Evolutionary conservation across 2,329 filamentous ascomycete genomes (phyloP).

Genomic region (Trichoderma polysporum): DNA sequence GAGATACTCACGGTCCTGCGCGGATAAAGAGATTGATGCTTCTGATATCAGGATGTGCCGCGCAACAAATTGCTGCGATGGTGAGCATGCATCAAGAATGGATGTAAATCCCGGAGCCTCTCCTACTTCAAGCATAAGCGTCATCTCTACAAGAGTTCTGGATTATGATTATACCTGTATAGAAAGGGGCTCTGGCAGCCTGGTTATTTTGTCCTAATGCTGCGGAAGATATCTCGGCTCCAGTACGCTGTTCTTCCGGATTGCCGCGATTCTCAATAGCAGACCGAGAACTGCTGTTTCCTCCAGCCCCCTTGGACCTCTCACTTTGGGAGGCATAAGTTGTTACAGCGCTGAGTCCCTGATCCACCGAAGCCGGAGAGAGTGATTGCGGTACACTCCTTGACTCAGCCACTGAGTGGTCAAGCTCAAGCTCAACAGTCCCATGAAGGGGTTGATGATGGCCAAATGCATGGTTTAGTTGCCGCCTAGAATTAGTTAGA

Average conservation of each 20-base stretch:
- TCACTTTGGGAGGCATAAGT: background rate
- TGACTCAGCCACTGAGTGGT: background rate
- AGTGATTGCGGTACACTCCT: background rate
- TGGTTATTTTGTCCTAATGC: background rate
- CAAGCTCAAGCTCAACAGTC: background rate
- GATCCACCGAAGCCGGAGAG: background rate
- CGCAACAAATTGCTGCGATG: background rate
- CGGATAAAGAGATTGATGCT: background rate
- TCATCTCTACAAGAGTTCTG: background rate
- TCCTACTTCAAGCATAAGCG: background rate
- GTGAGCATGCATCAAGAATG: background rate
- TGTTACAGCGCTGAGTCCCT: background rate
- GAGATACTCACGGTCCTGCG: background rate
- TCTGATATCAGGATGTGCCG: conserved; percentile 1
- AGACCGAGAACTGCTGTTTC: background rate
- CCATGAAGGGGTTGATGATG: background rate
- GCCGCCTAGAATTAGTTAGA: background rate
- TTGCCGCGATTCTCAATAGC: background rate
- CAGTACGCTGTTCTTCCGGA: background rate
- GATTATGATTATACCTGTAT: background rate
- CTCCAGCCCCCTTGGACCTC: background rate
- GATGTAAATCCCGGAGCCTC: background rate
- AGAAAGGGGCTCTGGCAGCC: background rate
- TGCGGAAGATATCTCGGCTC: background rate
- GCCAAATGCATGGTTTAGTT: background rate